Percentiles rank a stretch among this genome's conserved stretches.
These are phyloP conservation scores for Russula olivacea DNA, from an alignment of 768 basidiomycete species.

Conservation along the genomic window DNA sequence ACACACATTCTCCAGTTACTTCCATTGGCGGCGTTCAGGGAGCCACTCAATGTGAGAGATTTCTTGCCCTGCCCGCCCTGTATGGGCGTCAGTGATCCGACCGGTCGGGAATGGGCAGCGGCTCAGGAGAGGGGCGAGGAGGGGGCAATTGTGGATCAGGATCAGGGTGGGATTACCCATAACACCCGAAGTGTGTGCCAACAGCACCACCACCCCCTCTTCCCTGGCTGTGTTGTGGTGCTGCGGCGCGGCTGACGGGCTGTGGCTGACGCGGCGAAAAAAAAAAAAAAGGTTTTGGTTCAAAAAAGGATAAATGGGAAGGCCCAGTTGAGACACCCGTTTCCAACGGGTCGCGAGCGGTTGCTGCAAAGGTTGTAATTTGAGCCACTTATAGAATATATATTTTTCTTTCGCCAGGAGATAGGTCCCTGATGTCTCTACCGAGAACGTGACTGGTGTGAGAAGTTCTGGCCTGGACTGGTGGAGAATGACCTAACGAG, in stretches of 20 bases:
- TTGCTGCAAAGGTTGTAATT: background rate
- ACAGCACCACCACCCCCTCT: background rate
- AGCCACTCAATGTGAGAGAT: background rate
- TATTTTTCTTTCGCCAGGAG: background rate
- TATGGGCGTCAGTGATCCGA: background rate
- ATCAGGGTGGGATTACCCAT: conserved; percentile 11
- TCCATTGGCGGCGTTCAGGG: background rate
- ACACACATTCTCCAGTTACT: background rate
- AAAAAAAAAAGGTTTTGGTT: background rate
- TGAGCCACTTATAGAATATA: background rate
- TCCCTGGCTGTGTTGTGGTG: background rate
- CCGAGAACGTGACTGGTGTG: conserved; percentile 3
- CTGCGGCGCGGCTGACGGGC: conserved; percentile 4
- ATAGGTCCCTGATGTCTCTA: background rate
- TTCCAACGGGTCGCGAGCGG: conserved; percentile 2
- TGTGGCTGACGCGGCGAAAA: conserved; percentile 10
- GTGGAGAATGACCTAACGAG: conserved; percentile 3
- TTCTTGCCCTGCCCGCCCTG: background rate
- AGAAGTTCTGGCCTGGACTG: conserved; percentile 9
- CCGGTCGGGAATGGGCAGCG: conserved; percentile 7
- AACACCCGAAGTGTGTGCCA: conserved; percentile 6
- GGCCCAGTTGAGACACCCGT: background rate
- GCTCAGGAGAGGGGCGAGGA: conserved; percentile 1
- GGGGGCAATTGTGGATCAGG: background rate
- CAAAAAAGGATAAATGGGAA: conserved; percentile 19